Base-by-base conservation (phyloP, 306 rosid species). In the Elaeagnus macrophylla region DNA sequence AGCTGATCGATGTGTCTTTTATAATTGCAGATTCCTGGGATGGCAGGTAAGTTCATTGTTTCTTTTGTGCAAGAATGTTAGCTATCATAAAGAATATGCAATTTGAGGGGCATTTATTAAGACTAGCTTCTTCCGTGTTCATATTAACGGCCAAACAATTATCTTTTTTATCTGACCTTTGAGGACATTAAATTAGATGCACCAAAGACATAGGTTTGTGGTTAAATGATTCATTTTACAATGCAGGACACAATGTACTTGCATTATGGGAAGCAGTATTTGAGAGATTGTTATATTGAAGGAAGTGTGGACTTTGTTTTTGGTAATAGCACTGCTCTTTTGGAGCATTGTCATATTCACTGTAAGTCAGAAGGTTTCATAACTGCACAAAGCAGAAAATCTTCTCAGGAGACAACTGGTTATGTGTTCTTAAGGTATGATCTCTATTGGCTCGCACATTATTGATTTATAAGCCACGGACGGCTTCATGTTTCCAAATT, bases 261-360 rank as follows among this genome's bases (percentile, higher is more conserved):
- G 75, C 94, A 81, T 75, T 53, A 57, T 63, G 97, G 97, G 16
- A 86, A 86, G 66, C 94, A 81, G 44, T 86, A 79, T 76, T 62
- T 89, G 59, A 89, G 57, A 74, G 94, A 89, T 74, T 89, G 97
- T 69, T 89, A 89, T 38, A 74, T 83, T 46, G 97, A 89, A 81
- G 97, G 97, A 75, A 89, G 94, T 12, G 95, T 89, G 59, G 97
- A 89, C 72, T 86, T 89, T 67, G 77, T 83, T 39, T 89, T 90
- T 57, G 97, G 95, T 51, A 83, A 81, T 59, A 85, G 97, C 79
- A 86, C 97, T 55, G 95, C 88, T 12, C 83, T 89, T 67, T 72
- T 89, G 67, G 95, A 86, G 57, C 90, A 77, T 64, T 86, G 97
- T 54, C 95, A 83, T 65, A 61, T 86, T 65, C 94, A 86, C 72